Evolutionary conservation across 208 protist genomes (phyloP), one percentile per base, ranked within the genome.

Genomic region (Crithidia expoeki): DNA sequence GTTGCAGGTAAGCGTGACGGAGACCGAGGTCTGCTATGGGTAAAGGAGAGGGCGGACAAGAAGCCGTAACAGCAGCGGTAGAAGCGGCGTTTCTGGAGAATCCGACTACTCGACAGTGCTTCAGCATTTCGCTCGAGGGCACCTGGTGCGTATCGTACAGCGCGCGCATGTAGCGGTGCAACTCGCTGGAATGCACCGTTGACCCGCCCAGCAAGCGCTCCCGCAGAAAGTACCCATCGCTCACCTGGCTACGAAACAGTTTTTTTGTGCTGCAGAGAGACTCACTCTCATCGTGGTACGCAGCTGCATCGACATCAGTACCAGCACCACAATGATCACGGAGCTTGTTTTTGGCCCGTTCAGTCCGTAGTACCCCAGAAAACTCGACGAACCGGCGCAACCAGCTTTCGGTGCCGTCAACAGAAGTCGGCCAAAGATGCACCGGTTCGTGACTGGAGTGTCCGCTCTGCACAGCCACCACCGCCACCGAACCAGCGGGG

Each of bases 401-500:
- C 55, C 72, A 77, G 12, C 59, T 62, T 1, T 34, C 58, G 9
- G 17, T 0, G 21, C 47, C 70, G 56, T 77, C 59, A 0, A 76
- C 76, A 0, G 70, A 38, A 16, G 83, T 52, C 0, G 83, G 79
- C 44, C 81, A 68, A n/a, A 95, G 63, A 21, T 85, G 81, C 61
- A 86, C 33, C 5, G 81, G 53, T 23, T 80, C 76, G 40, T 66
- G 68, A 10, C 36, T 25, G 6, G 67, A 33, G n/a, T 68, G 52
- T 5, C 83, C 85, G 25, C 71, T 74, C 16, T 80, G 80, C 46
- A 92, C 33, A 21, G 68, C 71, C 25, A 88, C 5, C 53, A 93
- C 57, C 7, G 81, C 79, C 38, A 96, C 47, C 2, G 67, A 68
- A 52, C 65, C 76, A 6, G 84, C 85, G 4, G 86, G 80, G 63